These are phyloP conservation scores for Trebouxia sp. DNA, from an alignment of 139 green algal genomes.

Conservation along the genomic window DNA sequence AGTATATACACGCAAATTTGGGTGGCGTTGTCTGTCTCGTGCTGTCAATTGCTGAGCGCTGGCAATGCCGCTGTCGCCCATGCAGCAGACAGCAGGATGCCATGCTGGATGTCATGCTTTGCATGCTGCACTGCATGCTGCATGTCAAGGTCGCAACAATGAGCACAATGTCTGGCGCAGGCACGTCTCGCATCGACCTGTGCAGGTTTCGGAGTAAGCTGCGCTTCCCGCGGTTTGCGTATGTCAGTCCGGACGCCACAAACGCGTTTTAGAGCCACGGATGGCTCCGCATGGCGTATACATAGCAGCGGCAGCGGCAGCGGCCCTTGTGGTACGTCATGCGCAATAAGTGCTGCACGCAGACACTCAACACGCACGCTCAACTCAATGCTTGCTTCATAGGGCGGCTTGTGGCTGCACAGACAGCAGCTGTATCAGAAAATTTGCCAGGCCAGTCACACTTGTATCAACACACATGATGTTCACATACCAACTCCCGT, in stretches of 20 bases:
- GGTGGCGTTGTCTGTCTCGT: no score
- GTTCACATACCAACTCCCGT: not conserved
- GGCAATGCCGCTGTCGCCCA: no score
- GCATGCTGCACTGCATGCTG: not conserved
- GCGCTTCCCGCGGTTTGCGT: not conserved
- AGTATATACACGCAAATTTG: no score
- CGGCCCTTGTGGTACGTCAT: not conserved
- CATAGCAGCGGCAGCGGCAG: not conserved
- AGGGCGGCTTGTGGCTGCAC: not conserved
- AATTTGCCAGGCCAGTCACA: not conserved
- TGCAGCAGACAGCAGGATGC: no score
- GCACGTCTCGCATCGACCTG: no score
- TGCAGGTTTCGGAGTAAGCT: no score
- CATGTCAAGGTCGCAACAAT: not conserved
- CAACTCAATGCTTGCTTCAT: no score
- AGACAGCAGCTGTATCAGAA: not conserved
- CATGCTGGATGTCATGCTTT: not conserved
- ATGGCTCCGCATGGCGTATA: not conserved
- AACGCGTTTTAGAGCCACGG: not conserved
- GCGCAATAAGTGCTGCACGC: no score
- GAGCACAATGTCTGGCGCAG: no score
- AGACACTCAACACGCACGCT: no score
- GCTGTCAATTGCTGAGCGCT: no score
- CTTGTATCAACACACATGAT: not conserved
- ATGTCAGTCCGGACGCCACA: not conserved